Evolutionary conservation across 2,329 filamentous ascomycete species (phyloP).

Genomic region (Scytalidium lignicola): DNA sequence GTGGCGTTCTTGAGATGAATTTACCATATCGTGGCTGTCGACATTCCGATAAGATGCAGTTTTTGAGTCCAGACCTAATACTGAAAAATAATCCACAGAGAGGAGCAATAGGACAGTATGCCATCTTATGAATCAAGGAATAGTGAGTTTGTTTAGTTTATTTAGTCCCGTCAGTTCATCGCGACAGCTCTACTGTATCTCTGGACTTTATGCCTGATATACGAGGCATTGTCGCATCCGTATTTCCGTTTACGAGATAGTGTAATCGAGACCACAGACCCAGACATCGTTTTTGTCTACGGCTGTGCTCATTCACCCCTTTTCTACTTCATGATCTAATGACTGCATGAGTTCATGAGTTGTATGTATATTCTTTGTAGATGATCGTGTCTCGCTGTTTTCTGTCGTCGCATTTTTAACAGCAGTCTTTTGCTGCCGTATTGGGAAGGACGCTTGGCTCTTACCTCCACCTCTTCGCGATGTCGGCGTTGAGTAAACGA

Average conservation of each 20-base stretch:
- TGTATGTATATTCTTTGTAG: not conserved
- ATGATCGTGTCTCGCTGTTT: not conserved
- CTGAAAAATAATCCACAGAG: no score
- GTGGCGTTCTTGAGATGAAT: no score
- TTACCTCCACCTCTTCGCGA: constrained; percentile 29
- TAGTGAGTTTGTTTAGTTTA: no score
- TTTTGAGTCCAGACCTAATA: no score
- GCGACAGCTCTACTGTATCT: no score
- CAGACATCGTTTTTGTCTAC: not conserved
- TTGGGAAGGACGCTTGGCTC: not conserved
- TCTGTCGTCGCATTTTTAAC: not conserved
- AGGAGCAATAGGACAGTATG: no score
- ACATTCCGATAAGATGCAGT: no score
- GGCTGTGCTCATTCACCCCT: not conserved
- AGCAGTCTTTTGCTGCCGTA: not conserved
- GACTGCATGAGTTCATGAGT: not conserved
- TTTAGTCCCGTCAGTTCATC: no score
- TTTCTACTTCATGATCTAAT: not conserved
- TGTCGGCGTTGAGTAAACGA: constrained; percentile 85
- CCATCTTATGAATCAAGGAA: no score
- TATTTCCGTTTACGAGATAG: not conserved
- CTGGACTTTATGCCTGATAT: not conserved
- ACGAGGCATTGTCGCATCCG: not conserved
- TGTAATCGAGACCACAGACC: not conserved
- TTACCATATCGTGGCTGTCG: no score